phyloP scores from a whole-genome alignment of 2,329 filamentous ascomycete species.

The Colletotrichum australisinense region DNA sequence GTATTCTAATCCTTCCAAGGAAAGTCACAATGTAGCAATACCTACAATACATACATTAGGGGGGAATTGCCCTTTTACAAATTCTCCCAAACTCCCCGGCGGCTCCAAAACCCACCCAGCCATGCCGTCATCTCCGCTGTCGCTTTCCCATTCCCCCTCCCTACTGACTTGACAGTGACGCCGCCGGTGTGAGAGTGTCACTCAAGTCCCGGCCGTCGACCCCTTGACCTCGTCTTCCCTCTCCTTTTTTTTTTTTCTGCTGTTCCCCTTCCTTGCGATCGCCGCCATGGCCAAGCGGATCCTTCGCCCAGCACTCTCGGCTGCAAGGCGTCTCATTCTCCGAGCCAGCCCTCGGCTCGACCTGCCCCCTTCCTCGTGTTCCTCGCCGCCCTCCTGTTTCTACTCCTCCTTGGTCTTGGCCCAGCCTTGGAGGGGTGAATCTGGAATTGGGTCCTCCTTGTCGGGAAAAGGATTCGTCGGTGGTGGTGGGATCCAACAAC shows the following conservation, averaged over 20 bases:
- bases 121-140: conserved; percentile 29
- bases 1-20: background rate
- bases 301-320: conserved; percentile 22
- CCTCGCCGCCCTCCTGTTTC: background rate
- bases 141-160: background rate
- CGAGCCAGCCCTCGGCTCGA: conserved; percentile 29
- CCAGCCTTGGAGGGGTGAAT: conserved; percentile 6
- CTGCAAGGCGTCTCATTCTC: conserved; percentile 20
- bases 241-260: background rate
- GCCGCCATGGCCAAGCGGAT: conserved; percentile 29
- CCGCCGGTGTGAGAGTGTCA: background rate
- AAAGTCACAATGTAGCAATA: conserved; percentile 9
- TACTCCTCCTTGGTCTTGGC: background rate
- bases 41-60: conserved; percentile 4
- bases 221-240: conserved; percentile 9
- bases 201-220: background rate
- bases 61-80: conserved; percentile 1
- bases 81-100: background rate
- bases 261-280: conserved; percentile 6
- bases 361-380: conserved; percentile 5
- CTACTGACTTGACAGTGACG: background rate
- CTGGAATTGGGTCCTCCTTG: conserved; percentile 6
- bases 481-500: conserved; percentile 7
- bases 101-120: conserved; percentile 15
- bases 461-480: conserved; percentile 6